Base-by-base conservation (phyloP, 2,329 filamentous ascomycete species). In the Ophiobolus disseminans region DNA sequence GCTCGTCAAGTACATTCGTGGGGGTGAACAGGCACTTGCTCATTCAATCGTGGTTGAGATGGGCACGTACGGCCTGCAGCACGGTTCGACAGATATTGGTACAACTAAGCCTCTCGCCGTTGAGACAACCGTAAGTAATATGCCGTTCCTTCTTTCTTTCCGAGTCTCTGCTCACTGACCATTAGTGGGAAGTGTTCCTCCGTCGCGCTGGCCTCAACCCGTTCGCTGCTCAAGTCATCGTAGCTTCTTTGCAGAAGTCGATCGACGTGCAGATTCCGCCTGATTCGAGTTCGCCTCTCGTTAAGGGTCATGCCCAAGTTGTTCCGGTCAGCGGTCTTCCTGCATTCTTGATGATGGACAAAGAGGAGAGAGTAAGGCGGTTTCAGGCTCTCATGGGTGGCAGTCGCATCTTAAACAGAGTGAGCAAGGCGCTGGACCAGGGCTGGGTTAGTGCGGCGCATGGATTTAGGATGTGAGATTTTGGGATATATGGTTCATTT, bases 221-320 rank as follows among this genome's bases (percentile, higher is more conserved):
- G 0, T 90, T 84, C 65, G 88, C 87, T 2, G 88, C 89, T 2
- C 88, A 91, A 65, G 76, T 78, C 8, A 75, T 90, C 1, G 72
- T 89, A 25, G 74, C 73, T 1, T 66, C 69, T 3, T 61, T 72
- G 41, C 69, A 66, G 32, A 32, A 56, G 5, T 57, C 62, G 1
- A 35, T 54, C 8, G 28, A 54, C 3, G 35, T 62, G 6, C 21
- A 45, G 2, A 19, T 60, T 17, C 45, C 57, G 10, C 11, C 44
- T 5, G 5, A 11, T 1, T 44, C 49, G 7, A 50, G 42, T 17
- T 53, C 55, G 4, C 44, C 53, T 4, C 25, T 2, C 32, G 0
- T 23, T 14, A 7, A 14, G 30, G 23, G 34, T 2, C 11, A 14
- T 10, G 23, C 32, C 1, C 32, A 38, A n/a, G 37, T 30, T 3